These are phyloP conservation scores for Pseudophaeomoniella oleicola DNA, from an alignment of 2,329 filamentous ascomycete species.

Conservation along the genomic window DNA sequence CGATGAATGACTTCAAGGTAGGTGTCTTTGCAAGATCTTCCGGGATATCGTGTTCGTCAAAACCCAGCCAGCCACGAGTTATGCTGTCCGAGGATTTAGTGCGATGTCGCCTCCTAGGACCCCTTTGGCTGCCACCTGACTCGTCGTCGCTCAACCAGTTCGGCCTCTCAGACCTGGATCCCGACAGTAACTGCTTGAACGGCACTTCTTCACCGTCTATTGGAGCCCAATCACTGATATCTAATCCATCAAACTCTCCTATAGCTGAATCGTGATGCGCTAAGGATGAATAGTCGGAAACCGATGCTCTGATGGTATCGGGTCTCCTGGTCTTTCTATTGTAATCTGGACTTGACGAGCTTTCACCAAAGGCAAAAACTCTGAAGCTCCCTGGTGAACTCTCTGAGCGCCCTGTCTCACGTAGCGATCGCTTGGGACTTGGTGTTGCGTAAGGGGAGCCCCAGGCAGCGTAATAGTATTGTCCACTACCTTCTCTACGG, in stretches of 20 bases:
- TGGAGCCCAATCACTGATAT: not conserved
- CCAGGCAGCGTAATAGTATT: constrained; percentile 67
- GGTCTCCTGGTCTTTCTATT: not conserved
- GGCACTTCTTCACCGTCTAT: not conserved
- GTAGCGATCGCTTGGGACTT: constrained; percentile 24
- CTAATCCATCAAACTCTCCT: not conserved
- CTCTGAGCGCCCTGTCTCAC: not conserved
- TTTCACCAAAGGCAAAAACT: not conserved
- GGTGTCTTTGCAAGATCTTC: constrained; percentile 24
- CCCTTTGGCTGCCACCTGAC: constrained; percentile 56
- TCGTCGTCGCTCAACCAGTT: constrained; percentile 71
- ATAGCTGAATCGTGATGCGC: not conserved
- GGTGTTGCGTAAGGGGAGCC: constrained; percentile 72
- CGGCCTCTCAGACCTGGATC: constrained; percentile 52
- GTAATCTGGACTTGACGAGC: not conserved
- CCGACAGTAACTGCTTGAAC: constrained; percentile 12
- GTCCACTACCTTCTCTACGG: constrained; percentile 31
- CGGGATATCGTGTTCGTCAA: not conserved
- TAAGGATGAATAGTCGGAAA: not conserved
- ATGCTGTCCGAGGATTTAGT: not conserved
- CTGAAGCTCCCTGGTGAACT: not conserved
- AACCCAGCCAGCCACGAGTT: not conserved
- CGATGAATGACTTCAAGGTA: constrained; percentile 10
- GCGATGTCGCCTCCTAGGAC: constrained; percentile 29
- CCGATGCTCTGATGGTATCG: not conserved